Conservation (phyloP, 768 basidiomycete genomes). For the Rubroboletus pulcherrimus region DNA sequence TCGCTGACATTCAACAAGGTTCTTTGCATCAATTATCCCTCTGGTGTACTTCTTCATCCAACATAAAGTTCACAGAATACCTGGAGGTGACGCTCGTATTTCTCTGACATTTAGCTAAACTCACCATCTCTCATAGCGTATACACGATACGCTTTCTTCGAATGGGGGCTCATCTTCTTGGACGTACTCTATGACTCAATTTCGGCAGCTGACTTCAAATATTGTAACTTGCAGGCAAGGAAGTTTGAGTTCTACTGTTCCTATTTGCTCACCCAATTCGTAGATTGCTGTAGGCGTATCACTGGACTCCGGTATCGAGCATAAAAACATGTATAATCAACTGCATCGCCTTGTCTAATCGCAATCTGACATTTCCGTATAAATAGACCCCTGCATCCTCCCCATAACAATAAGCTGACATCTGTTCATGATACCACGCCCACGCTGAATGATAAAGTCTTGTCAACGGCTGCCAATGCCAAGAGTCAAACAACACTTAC, state of each 20-base stretch:
- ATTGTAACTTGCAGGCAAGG: slow-evolving; percentile 51
- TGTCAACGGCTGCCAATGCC: background rate
- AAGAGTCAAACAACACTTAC: background rate
- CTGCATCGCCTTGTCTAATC: slow-evolving; percentile 36
- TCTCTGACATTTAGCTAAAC: background rate
- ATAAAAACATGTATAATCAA: slow-evolving; percentile 44
- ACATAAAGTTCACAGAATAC: slow-evolving; percentile 75
- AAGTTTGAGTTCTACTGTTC: background rate
- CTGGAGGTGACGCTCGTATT: slow-evolving; percentile 57
- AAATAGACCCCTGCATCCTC: slow-evolving; percentile 18
- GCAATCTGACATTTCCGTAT: slow-evolving; percentile 20
- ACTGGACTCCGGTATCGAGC: slow-evolving; percentile 18
- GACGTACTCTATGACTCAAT: slow-evolving; percentile 73
- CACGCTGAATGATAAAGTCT: background rate
- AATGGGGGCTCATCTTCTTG: slow-evolving; percentile 77
- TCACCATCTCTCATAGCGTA: slow-evolving; percentile 53
- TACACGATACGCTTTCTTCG: slow-evolving; percentile 80
- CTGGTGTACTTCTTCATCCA: slow-evolving; percentile 82
- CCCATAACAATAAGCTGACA: slow-evolving; percentile 5
- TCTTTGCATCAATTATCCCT: slow-evolving; percentile 66
- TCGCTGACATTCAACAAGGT: slow-evolving; percentile 40
- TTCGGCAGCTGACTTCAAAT: slow-evolving; percentile 55
- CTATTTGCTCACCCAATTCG: background rate
- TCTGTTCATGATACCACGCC: background rate
- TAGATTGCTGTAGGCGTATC: slow-evolving; percentile 29